Evolutionary conservation across 106 monocot genomes (phyloP).

Genomic region (Dendrobium officinale): DNA sequence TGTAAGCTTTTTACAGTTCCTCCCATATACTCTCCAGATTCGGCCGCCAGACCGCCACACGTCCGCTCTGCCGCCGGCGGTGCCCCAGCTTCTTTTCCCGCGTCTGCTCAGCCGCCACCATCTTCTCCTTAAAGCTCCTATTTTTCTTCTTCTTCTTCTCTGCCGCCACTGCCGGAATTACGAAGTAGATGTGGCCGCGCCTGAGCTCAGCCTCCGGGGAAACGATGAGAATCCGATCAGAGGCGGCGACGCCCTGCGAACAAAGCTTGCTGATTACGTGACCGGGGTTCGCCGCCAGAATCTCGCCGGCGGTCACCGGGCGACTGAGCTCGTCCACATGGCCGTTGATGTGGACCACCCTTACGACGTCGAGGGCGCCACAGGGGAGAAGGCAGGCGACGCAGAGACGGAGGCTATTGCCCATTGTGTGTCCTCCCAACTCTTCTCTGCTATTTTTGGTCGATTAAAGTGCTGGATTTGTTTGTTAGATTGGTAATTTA

Average conservation of each 20-base stretch:
- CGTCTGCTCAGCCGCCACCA: background rate
- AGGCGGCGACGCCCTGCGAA: conserved; percentile 6
- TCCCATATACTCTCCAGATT: conserved; percentile 60
- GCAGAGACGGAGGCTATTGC: conserved; percentile 50
- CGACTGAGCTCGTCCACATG: conserved; percentile 44
- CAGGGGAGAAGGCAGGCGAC: conserved; percentile 49
- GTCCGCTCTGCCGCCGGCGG: conserved; percentile 17
- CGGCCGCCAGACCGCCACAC: conserved; percentile 39
- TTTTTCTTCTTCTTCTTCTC: conserved; percentile 9
- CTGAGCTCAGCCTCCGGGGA: conserved; percentile 34
- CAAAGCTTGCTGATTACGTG: conserved; percentile 41
- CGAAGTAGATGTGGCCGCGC: conserved; percentile 47
- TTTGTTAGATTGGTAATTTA: background rate
- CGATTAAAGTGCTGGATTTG: background rate
- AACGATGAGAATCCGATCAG: conserved; percentile 18
- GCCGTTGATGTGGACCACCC: conserved; percentile 46
- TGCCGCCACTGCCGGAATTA: conserved; percentile 21
- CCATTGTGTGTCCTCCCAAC: conserved; percentile 22
- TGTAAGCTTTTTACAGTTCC: conserved; percentile 13
- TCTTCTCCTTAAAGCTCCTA: background rate
- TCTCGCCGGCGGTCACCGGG: conserved; percentile 32
- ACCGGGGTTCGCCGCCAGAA: conserved; percentile 36
- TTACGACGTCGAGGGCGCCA: conserved; percentile 45
- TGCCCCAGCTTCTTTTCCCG: conserved; percentile 3
- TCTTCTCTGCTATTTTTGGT: background rate